Conservation (phyloP, 768 basidiomycete genomes). For the Gloeopeniophorella convolvens region DNA sequence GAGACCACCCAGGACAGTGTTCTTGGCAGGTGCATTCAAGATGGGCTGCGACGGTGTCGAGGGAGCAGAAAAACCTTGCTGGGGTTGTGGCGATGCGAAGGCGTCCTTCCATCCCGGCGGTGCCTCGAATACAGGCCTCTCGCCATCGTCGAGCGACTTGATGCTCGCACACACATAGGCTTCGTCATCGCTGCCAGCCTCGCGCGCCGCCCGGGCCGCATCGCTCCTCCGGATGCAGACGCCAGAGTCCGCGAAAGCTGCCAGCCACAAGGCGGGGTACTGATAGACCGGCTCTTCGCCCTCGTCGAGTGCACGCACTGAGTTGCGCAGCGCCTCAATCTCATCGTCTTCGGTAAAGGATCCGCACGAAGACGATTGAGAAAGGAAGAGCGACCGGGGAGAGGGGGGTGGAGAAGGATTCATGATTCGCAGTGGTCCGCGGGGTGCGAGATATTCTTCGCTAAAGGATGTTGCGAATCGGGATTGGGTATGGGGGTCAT, state of each 20-base stretch:
- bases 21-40: background rate
- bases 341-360: background rate
- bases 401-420: background rate
- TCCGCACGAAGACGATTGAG: background rate
- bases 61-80: background rate
- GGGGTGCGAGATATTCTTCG: background rate
- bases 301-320: background rate
- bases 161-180: constrained; percentile 9
- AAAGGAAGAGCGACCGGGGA: background rate
- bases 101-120: constrained; percentile 10
- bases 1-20: constrained; percentile 5
- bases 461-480: background rate
- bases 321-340: background rate
- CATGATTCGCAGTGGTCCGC: background rate
- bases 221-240: background rate
- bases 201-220: background rate
- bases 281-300: background rate
- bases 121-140: constrained; percentile 9
- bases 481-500: background rate
- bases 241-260: constrained; percentile 2
- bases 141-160: constrained; percentile 11
- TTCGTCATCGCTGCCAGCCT: constrained; percentile 13
- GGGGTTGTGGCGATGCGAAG: background rate
- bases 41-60: background rate
- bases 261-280: background rate